Percentiles rank a stretch among this genome's conserved stretches.
These are phyloP conservation scores for Gnetum montanum DNA, from an alignment of 75 land plant genomes.

Conservation along the genomic window DNA sequence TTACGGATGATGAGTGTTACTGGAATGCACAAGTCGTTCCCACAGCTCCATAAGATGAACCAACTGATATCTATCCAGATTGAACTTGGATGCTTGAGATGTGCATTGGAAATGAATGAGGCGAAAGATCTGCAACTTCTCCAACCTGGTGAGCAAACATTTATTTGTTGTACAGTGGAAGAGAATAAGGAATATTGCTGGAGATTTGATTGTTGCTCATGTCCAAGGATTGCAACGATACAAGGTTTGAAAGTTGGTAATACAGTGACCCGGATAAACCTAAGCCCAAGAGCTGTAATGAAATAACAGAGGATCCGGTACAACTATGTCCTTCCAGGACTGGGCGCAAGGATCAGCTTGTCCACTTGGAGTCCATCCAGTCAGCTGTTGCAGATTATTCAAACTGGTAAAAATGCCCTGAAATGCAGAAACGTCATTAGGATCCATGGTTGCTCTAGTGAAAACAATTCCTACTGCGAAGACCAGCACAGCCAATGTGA, in stretches of 20 bases:
- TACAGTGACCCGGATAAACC: slow-evolving; percentile 23
- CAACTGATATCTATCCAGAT: too few relatives aligned
- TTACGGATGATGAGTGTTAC: too few relatives aligned
- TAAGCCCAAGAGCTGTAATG: slow-evolving; percentile 22
- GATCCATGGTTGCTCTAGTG: too few relatives aligned
- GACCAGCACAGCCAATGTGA: too few relatives aligned
- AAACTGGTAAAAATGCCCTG: slow-evolving; percentile 39
- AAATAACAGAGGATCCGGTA: slow-evolving; percentile 60
- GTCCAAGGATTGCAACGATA: slow-evolving; percentile 24
- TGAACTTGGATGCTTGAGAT: too few relatives aligned
- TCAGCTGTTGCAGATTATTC: slow-evolving; percentile 44
- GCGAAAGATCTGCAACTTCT: too few relatives aligned
- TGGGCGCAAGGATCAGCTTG: slow-evolving; percentile 80
- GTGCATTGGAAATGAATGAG: too few relatives aligned
- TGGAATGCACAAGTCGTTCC: too few relatives aligned
- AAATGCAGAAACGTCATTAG: slow-evolving; percentile 51
- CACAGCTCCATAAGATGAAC: too few relatives aligned
- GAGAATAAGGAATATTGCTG: slow-evolving; percentile 38
- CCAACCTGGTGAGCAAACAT: too few relatives aligned
- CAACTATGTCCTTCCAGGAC: slow-evolving; percentile 72
- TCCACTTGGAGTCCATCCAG: slow-evolving; percentile 38
- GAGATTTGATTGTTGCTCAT: slow-evolving; percentile 68
- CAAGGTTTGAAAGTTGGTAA: slow-evolving; percentile 12
- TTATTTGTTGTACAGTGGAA: slow-evolving; percentile 51
- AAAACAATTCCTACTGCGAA: too few relatives aligned